These are phyloP conservation scores for Handroanthus guayacan DNA, from an alignment of 257 asterid genomes.

Conservation along the genomic window DNA sequence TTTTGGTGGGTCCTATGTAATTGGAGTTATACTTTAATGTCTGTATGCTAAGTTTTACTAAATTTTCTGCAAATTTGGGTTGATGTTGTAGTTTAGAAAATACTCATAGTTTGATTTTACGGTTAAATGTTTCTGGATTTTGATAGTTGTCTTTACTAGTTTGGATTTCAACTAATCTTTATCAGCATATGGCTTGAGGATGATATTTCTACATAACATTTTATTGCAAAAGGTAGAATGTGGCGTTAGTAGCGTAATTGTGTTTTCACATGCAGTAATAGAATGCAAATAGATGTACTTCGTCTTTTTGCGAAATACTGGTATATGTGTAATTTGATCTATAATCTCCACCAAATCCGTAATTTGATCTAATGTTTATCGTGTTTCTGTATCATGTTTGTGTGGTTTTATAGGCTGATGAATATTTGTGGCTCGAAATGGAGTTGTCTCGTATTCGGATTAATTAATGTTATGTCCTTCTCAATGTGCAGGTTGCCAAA, in stretches of 20 bases:
- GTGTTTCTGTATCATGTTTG: background rate
- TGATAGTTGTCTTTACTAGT: background rate
- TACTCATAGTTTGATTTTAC: background rate
- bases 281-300: background rate
- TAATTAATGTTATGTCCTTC: slow-evolving; percentile 4
- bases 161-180: background rate
- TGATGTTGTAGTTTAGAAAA: background rate
- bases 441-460: background rate
- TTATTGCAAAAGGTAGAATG: slow-evolving; percentile 10
- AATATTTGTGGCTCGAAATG: background rate
- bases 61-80: background rate
- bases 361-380: background rate
- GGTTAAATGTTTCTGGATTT: background rate
- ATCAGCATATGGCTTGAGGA: background rate
- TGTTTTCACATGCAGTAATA: background rate
- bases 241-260: background rate
- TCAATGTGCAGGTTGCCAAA: slow-evolving; percentile 66
- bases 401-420: background rate
- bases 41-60: background rate
- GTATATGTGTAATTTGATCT: slow-evolving; percentile 2
- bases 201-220: background rate
- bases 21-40: slow-evolving; percentile 15
- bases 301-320: slow-evolving; percentile 1
- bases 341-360: background rate
- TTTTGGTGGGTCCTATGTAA: slow-evolving; percentile 25